Conservation (phyloP, 2,329 filamentous ascomycete genomes). For the Beauveria sp. region DNA sequence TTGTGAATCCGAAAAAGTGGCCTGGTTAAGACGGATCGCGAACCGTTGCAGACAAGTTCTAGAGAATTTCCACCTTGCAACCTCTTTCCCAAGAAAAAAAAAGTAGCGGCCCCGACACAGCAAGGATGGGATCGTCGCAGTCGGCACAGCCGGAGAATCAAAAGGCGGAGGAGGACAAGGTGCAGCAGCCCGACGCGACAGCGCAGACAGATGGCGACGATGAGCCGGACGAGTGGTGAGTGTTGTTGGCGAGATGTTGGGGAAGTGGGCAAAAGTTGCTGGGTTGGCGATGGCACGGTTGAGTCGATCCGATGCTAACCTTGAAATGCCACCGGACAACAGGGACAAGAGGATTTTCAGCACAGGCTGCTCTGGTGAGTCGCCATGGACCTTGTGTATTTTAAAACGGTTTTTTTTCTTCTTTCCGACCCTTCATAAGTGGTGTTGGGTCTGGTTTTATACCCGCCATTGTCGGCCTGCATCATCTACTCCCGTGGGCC, state of each 20-base stretch:
- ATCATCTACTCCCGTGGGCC: neutral
- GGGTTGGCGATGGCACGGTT: neutral
- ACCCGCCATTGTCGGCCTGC: neutral
- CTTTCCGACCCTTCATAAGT: neutral
- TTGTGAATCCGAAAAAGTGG: constrained; percentile 8
- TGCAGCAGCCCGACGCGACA: constrained; percentile 27
- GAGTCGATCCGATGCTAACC: constrained; percentile 20
- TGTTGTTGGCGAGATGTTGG: neutral
- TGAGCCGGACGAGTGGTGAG: constrained; percentile 92
- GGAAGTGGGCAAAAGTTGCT: neutral
- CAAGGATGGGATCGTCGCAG: constrained; percentile 6
- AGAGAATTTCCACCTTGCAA: constrained; percentile 11
- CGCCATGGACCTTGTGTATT: neutral
- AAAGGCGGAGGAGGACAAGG: constrained; percentile 29
- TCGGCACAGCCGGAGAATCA: neutral
- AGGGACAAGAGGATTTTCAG: constrained; percentile 98
- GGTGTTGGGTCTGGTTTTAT: neutral
- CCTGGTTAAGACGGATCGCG: neutral
- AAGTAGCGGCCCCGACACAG: neutral
- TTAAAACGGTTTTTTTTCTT: neutral
- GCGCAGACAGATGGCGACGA: constrained; percentile 56
- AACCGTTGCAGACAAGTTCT: constrained; percentile 3
- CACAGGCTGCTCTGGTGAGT: constrained; percentile 80
- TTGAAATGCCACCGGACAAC: constrained; percentile 10
- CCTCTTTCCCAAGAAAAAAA: neutral